These are phyloP conservation scores for Staphylotrichum longicolle DNA, from an alignment of 495 filamentous ascomycete genomes.

Conservation along the genomic window DNA sequence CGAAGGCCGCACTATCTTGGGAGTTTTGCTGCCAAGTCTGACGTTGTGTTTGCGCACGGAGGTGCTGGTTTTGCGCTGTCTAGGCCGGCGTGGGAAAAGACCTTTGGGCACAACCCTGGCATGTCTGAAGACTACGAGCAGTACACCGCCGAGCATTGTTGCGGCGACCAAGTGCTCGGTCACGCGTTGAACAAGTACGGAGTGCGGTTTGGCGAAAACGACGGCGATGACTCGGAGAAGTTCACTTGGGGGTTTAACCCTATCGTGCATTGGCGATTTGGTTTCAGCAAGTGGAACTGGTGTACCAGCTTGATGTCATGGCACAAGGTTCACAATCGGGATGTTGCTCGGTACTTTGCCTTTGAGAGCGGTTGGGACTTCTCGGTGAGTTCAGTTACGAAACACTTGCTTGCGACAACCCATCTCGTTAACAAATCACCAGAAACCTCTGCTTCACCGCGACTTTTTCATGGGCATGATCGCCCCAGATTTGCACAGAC, in stretches of 20 bases:
- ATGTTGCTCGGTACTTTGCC: conserved; percentile 13
- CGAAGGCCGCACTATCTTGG: conserved; percentile 17
- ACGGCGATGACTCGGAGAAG: conserved; percentile 18
- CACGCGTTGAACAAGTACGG: conserved; percentile 19
- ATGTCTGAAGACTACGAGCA: conserved; percentile 16
- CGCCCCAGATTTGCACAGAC: neutral
- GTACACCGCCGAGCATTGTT: conserved; percentile 19
- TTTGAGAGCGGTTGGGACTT: conserved; percentile 12
- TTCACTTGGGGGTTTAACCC: conserved; percentile 23
- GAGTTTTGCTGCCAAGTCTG: conserved; percentile 17
- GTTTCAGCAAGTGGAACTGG: conserved; percentile 20
- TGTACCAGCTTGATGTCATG: conserved; percentile 12
- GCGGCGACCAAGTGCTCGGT: conserved; percentile 20
- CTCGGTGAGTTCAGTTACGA: neutral
- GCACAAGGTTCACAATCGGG: conserved; percentile 18
- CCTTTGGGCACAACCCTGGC: conserved; percentile 12
- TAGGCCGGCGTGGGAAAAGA: conserved; percentile 15
- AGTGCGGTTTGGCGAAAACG: conserved; percentile 18
- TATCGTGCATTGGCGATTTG: conserved; percentile 19
- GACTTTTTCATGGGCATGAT: conserved; percentile 15
- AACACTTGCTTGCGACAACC: too few species aligned
- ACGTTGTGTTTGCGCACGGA: conserved; percentile 16
- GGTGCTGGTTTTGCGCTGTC: conserved; percentile 18
- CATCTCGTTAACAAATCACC: neutral
- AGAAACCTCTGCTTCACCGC: conserved; percentile 7